These are phyloP conservation scores for Myrica gale DNA, from an alignment of 306 rosid genomes.

Conservation along the genomic window DNA sequence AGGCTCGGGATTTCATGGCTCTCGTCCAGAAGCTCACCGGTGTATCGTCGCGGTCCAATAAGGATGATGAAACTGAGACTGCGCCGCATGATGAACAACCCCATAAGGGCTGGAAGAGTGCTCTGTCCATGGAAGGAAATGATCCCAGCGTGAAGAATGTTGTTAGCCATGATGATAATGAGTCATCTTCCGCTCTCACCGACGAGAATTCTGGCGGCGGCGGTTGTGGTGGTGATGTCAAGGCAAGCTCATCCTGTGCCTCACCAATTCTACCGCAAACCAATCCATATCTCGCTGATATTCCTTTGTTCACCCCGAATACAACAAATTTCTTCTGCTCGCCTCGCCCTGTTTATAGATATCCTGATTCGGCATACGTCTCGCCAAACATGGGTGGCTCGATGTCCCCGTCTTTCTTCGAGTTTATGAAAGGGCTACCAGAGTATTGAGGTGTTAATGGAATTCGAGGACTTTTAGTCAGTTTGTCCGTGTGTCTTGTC, in stretches of 20 bases:
- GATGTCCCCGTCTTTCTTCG: conserved; percentile 64
- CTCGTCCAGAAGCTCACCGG: conserved; percentile 91
- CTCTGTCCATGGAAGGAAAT: not conserved
- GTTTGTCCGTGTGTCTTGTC: not conserved
- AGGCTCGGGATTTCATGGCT: conserved; percentile 73
- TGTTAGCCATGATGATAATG: conserved; percentile 18
- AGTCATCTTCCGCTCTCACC: conserved; percentile 30
- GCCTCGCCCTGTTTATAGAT: conserved; percentile 34
- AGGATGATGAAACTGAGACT: not conserved
- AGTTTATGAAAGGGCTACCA: conserved; percentile 60
- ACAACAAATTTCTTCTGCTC: conserved; percentile 47
- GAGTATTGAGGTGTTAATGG: conserved; percentile 42
- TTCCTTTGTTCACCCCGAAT: conserved; percentile 67
- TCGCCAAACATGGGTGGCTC: conserved; percentile 42
- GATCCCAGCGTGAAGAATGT: not conserved
- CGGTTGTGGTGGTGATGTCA: not conserved
- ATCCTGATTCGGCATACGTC: conserved; percentile 41
- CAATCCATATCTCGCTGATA: conserved; percentile 32
- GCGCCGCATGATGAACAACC: not conserved
- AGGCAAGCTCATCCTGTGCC: not conserved
- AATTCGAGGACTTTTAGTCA: too few species aligned
- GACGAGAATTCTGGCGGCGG: conserved; percentile 28
- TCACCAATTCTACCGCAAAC: not conserved
- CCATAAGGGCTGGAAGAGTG: not conserved
- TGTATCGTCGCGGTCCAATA: conserved; percentile 16